Base-by-base conservation (phyloP, 2,329 filamentous ascomycete genomes). In the Tolypocladium guangdongense region DNA sequence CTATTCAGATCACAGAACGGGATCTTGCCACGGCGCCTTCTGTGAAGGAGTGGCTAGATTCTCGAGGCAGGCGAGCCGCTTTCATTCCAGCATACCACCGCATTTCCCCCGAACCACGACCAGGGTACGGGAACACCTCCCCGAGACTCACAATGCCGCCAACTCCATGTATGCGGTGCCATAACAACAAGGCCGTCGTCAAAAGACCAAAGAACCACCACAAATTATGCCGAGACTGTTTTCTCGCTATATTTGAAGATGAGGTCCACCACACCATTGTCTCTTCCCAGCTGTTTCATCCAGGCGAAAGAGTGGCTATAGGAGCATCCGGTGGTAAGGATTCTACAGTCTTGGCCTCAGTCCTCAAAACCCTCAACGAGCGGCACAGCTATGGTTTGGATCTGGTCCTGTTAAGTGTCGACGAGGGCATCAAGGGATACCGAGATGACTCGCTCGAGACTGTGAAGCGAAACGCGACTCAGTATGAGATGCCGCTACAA, bases 321-420 rank as follows among this genome's bases (percentile, higher is more conserved):
- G 95, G 93, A 45, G 93, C 95, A 49, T 96, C 91, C 1, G 93
- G 93, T 53, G 93, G 93, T 62, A 99, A 99, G 72, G 93, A 99
- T 69, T 96, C 90, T 51, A 99, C 93, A 0, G 93, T 99, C 0
- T 78, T 99, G 12, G 93, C 93, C 5, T 95, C 90, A 0, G 91
- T 99, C 0, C 78, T 99, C 51, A 96, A 96, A 69, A 96, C 90
- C 0, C 76, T 99, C 3, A 97, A 99, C 62, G 89, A 95, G 67
- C 83, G 91, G 47, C 83, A 96, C 66, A 76, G 85, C 59, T 97
- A 97, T 67, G 88, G 87, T 1, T 74, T 99, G 6, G 83, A 97
- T 45, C 78, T 99, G 3, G 81, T 95, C 0, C 77, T 99, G 0
- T 78, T 99, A 43, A 95, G 88, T 56, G 92, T 99, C 62, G 93